Evolutionary conservation across 2,329 filamentous ascomycete species (phyloP), one percentile per base, ranked within the genome.

Genomic region (Colletotrichum lini): DNA sequence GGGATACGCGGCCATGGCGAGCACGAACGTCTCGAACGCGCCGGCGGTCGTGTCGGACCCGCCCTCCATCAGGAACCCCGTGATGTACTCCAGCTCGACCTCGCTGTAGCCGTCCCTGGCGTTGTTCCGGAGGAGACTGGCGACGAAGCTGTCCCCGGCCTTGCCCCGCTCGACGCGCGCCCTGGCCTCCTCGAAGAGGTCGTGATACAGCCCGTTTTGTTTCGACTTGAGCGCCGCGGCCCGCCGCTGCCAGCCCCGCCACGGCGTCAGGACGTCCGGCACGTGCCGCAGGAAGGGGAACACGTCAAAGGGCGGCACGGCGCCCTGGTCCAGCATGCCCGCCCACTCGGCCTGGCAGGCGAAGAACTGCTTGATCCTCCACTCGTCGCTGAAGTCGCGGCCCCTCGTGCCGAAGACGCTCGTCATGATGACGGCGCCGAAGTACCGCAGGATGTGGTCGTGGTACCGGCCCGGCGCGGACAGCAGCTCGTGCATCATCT

Each of bases 1-100:
- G 15, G 73, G 72, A 61, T 74, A 75, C 4, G 72, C 6, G 4
- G 77, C 58, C 77, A 80, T 77, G 6, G 78, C 75, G 9, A 80
- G 71, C 0, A 79, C 49, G 18, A 66, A 66, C 0, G 64, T 61
- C 15, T 61, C 54, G 8, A 61, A 66, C 15, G 64, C 57, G 0
- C 77, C 73, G 15, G 73, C 75, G 10, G 74, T 72, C 9, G 77
- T 78, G 26, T 78, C 77, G 12, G 76, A 77, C 4, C 75, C 75
- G 26, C 75, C 77, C 44, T 78, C 77, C 57, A 78, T 68, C 4
- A 77, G 30, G 2, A 62, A 65, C 2, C 70, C 76, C 0, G 67
- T 70, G 1, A 77, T 45, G 68, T 74, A 77, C 40, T 73, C 74
- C 13, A 76, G 38, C 65, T 77, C 75, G 13, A 66, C 67, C 5